phyloP scores from a whole-genome alignment of 164 flowering plant genomes.

The Kingdonia uniflora region DNA sequence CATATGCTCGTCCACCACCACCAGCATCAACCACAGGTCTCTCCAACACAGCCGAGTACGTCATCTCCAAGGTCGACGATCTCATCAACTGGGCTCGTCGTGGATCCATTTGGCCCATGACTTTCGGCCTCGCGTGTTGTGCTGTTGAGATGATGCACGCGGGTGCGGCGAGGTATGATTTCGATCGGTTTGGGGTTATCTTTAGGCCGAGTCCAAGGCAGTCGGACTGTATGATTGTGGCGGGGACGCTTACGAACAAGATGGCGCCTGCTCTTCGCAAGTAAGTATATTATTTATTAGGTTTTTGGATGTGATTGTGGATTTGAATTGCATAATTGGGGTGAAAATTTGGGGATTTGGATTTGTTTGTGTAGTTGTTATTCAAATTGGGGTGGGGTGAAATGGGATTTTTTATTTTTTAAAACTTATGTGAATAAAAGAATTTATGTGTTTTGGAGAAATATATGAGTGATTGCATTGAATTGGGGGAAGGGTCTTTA shows the following conservation, averaged over 20 bases:
- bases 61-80: conserved; percentile 93
- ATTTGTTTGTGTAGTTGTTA: too few relatives aligned
- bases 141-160: conserved; percentile 99
- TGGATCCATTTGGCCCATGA: conserved; percentile 99
- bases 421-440: too few relatives aligned
- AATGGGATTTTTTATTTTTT: too few relatives aligned
- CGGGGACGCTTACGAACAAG: conserved; percentile 98
- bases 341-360: too few relatives aligned
- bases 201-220: conserved; percentile 96
- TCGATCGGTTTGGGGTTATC: conserved; percentile 90
- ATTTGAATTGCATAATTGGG: too few relatives aligned
- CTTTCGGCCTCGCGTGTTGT: conserved; percentile 97
- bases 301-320: too few relatives aligned
- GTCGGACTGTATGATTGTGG: conserved; percentile 96
- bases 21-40: conserved; percentile 47
- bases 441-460: too few relatives aligned
- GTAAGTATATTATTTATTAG: conserved; percentile 24
- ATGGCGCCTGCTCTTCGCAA: conserved; percentile 99
- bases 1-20: conserved; percentile 38
- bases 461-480: too few relatives aligned
- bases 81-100: conserved; percentile 89
- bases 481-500: too few relatives aligned
- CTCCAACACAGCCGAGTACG: conserved; percentile 81
- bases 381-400: too few relatives aligned
- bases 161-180: conserved; percentile 93